These are phyloP conservation scores for Fraxinus floribunda DNA, from an alignment of 305 asterid genomes.

Conservation along the genomic window DNA sequence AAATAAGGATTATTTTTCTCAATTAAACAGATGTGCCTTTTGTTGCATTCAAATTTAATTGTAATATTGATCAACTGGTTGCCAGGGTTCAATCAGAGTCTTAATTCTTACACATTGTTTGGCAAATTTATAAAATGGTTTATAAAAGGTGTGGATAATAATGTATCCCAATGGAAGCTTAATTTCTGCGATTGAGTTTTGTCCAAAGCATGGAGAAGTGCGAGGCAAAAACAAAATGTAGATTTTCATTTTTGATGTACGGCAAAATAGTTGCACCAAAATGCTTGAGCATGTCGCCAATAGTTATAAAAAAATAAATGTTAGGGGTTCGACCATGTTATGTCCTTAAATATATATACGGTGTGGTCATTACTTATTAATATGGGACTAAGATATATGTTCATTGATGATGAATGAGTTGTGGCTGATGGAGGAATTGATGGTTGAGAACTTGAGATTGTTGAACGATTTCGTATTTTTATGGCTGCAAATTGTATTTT, in stretches of 20 bases:
- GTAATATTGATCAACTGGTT: background rate
- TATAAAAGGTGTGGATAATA: too few species aligned
- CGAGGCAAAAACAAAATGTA: background rate
- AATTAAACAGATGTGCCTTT: background rate
- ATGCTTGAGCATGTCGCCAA: background rate
- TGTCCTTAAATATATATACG: background rate
- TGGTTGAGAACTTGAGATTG: background rate
- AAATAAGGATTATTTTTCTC: background rate
- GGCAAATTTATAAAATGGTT: too few species aligned
- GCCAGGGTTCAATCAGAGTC: background rate
- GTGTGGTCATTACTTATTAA: background rate
- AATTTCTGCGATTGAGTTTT: background rate
- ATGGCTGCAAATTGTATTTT: background rate
- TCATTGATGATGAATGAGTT: background rate
- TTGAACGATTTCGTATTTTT: background rate
- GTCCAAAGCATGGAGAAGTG: background rate
- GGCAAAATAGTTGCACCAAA: background rate
- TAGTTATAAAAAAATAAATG: background rate
- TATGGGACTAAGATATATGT: background rate
- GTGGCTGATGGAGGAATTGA: background rate
- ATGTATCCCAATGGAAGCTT: background rate
- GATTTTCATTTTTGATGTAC: background rate
- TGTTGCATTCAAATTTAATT: background rate
- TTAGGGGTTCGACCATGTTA: background rate
- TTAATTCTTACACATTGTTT: too few species aligned